Evolutionary conservation across 106 monocot species (phyloP).

Genomic region (Triglochin maritima): DNA sequence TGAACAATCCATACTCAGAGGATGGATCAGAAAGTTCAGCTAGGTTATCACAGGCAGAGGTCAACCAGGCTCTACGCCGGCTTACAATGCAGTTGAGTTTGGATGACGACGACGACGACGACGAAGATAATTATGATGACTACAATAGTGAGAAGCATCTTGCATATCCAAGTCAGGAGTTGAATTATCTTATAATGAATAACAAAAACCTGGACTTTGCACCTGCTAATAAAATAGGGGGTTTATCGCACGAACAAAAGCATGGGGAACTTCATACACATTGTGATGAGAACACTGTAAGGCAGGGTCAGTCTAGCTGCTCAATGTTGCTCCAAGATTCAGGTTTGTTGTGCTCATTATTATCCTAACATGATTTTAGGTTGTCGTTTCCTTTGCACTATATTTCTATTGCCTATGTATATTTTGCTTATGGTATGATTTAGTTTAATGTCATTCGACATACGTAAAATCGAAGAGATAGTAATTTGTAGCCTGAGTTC

Average conservation of each 20-base stretch:
- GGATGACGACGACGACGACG: conserved; percentile 7
- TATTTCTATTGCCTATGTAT: not conserved
- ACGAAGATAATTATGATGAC: conserved; percentile 1
- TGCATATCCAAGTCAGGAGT: not conserved
- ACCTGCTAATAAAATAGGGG: not conserved
- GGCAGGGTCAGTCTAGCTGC: conserved; percentile 1
- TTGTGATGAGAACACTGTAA: conserved; percentile 5
- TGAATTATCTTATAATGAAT: not conserved
- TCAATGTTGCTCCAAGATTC: conserved; percentile 7
- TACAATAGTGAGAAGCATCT: not conserved
- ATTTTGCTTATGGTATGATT: no score
- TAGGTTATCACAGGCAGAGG: conserved; percentile 1
- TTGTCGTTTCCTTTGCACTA: not conserved
- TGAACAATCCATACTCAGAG: conserved; percentile 1
- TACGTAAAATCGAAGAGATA: no score
- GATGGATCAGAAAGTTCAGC: not conserved
- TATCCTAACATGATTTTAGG: not conserved
- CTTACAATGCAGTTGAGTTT: conserved; percentile 10
- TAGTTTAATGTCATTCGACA: no score
- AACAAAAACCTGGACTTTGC: no score
- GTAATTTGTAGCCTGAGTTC: no score
- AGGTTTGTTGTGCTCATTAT: conserved; percentile 12
- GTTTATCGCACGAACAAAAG: conserved; percentile 2
- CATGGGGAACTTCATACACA: conserved; percentile 1
- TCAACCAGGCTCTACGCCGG: conserved; percentile 5